phyloP scores from a whole-genome alignment of 2,329 filamentous ascomycete species.

The Neonectria magnoliae region DNA sequence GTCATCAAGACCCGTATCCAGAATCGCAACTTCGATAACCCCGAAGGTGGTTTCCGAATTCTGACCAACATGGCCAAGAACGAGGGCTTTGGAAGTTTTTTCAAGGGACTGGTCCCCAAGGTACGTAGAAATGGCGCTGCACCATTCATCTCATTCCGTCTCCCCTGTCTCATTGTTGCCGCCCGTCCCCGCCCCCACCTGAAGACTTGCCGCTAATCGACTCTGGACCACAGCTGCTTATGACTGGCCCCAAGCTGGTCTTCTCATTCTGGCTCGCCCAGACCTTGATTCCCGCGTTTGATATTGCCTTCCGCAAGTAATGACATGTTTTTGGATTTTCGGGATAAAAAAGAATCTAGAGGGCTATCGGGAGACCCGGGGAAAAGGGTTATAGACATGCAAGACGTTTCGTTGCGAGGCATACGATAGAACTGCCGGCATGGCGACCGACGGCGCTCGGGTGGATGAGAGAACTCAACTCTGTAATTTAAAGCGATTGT shows the following conservation, averaged over 20 bases:
- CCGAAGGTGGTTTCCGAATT: conserved; percentile 92
- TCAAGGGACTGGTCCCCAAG: conserved; percentile 97
- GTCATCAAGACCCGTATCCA: conserved; percentile 99
- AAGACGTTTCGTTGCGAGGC: conserved; percentile 35
- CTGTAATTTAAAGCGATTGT: conserved; percentile 45
- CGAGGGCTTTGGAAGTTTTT: conserved; percentile 88
- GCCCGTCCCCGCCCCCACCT: conserved; percentile 23
- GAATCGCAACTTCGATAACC: conserved; percentile 98
- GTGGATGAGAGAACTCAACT: conserved; percentile 40
- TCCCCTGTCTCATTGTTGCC: conserved; percentile 8
- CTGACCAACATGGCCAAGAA: conserved; percentile 92
- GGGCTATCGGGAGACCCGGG: conserved; percentile 14
- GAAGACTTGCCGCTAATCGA: conserved; percentile 30
- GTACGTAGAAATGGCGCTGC: conserved; percentile 51
- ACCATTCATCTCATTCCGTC: neutral
- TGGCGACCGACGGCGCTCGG: conserved; percentile 29
- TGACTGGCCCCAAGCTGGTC: conserved; percentile 98
- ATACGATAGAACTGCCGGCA: conserved; percentile 38
- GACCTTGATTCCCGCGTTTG: conserved; percentile 95
- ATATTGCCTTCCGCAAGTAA: conserved; percentile 53
- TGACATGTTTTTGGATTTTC: conserved; percentile 7
- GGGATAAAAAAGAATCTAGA: conserved; percentile 17
- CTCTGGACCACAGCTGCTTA: conserved; percentile 72
- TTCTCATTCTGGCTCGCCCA: conserved; percentile 99
- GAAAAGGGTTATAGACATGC: conserved; percentile 35